Conservation (phyloP, 2,329 filamentous ascomycete species). For the Zymoseptoria crescenta region DNA sequence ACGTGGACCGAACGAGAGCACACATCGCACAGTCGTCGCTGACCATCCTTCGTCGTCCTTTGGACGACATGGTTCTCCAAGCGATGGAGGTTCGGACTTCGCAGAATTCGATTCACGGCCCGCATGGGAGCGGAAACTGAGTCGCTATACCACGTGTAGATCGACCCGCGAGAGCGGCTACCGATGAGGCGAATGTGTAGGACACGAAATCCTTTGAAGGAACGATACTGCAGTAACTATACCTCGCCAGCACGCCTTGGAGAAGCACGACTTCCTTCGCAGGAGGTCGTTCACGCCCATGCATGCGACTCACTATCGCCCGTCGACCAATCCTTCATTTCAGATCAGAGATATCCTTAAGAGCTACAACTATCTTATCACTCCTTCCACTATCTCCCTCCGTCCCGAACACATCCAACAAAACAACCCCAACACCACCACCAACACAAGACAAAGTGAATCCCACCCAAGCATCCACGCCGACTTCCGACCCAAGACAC, state of each 20-base stretch:
- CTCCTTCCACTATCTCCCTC: neutral
- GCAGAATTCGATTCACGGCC: neutral
- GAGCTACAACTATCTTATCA: neutral
- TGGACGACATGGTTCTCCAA: neutral
- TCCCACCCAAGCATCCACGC: neutral
- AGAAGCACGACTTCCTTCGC: no score
- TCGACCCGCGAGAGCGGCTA: neutral
- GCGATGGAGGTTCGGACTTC: neutral
- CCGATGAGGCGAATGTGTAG: neutral
- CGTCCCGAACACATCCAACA: neutral
- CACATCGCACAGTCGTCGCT: neutral
- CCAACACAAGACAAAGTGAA: neutral
- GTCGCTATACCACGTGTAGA: neutral
- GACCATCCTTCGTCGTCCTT: neutral
- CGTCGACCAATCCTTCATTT: no score
- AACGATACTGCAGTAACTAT: neutral
- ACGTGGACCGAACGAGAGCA: neutral
- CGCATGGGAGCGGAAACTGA: neutral
- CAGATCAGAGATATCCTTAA: neutral
- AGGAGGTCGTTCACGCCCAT: no score
- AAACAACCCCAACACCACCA: neutral
- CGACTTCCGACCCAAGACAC: neutral
- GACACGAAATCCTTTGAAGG: neutral
- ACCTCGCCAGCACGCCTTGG: neutral
- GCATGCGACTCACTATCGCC: no score